Evolutionary conservation across 805 yeast species (phyloP), one percentile per base, ranked within the genome.

Genomic region (Saccharomyces kudriavzevii): DNA sequence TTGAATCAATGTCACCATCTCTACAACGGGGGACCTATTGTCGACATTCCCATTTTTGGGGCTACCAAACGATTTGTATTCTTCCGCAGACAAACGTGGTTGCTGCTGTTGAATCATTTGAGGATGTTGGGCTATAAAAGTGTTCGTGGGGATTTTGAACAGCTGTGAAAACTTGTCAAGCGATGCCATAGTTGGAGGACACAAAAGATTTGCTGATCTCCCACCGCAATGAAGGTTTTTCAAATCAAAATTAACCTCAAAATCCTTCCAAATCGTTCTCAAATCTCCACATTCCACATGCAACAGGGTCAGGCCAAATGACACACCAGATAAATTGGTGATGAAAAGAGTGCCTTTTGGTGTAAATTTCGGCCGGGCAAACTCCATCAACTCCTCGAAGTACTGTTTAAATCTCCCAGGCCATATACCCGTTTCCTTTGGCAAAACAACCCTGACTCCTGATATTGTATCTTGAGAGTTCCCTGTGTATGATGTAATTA

Each of bases 401-500:
- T 86, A 87, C 10, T 76, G 74, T 47, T 75, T 79, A 52, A 89
- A 79, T 20, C 63, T 62, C 4, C 74, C 49, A 2, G 70, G 68
- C 77, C 77, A 74, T 26, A 56, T 53, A 0, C 57, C 26, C 0
- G 59, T 57, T 48, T 73, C 68, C 14, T 61, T 57, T 5, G 77
- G 75, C 4, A 51, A 85, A 76, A 78, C 73, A 14, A 87, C 77
- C 54, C 84, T 77, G 40, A 79, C 80, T 2, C 84, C 96, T 17
- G 74, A 68, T 0, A 89, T 78, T 27, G 71, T 70, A 60, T 89
- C 87, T n/a, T 75, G 74, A 4, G 80, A 65, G 63, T 89, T 87
- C 2, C 99, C 99, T 0, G 98, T 92, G 67, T 80, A 94, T 0
- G 92, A 81, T 1, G 94, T 82, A 20, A 92, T 84, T 4, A 87